phyloP scores from a whole-genome alignment of 257 asterid genomes.

The Gynochthodes officinalis region DNA sequence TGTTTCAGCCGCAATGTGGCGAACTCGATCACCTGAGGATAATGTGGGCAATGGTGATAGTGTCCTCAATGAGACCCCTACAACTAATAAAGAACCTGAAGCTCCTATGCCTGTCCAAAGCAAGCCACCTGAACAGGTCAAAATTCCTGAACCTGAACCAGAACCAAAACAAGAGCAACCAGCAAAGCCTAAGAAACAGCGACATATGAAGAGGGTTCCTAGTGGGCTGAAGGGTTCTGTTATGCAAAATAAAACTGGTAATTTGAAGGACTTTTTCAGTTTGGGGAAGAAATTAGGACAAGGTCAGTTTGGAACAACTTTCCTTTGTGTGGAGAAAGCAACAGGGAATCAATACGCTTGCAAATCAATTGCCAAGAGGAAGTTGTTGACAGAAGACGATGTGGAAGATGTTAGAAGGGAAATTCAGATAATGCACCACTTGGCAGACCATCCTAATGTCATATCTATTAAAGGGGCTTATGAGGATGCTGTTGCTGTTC shows the following conservation, averaged over 20 bases:
- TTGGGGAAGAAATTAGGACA: slow-evolving; percentile 89
- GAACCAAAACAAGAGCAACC: slow-evolving; percentile 28
- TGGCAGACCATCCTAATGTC: slow-evolving; percentile 85
- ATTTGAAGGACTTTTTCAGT: slow-evolving; percentile 66
- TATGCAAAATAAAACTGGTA: slow-evolving; percentile 67
- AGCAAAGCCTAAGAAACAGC: slow-evolving; percentile 45
- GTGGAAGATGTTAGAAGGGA: slow-evolving; percentile 98
- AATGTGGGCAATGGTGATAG: slow-evolving; percentile 43
- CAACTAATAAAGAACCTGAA: slow-evolving; percentile 36
- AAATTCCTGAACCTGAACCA: slow-evolving; percentile 44
- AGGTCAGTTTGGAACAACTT: slow-evolving; percentile 91
- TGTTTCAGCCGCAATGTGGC: slow-evolving; percentile 91
- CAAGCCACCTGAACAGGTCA: slow-evolving; percentile 72
- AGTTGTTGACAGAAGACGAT: slow-evolving; percentile 76
- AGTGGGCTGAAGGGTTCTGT: slow-evolving; percentile 91
- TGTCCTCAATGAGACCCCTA: slow-evolving; percentile 37
- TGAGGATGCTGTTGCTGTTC: slow-evolving; percentile 87
- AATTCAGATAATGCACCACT: slow-evolving; percentile 96
- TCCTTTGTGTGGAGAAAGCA: slow-evolving; percentile 68
- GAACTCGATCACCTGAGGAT: slow-evolving; percentile 55
- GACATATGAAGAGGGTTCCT: slow-evolving; percentile 56
- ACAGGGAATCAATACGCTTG: slow-evolving; percentile 75
- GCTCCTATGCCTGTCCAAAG: slow-evolving; percentile 54
- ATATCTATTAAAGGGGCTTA: slow-evolving; percentile 90
- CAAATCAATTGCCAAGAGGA: slow-evolving; percentile 94